Base-by-base conservation (phyloP, 1,139 yeast species). In the Kodamaea fungicola region DNA sequence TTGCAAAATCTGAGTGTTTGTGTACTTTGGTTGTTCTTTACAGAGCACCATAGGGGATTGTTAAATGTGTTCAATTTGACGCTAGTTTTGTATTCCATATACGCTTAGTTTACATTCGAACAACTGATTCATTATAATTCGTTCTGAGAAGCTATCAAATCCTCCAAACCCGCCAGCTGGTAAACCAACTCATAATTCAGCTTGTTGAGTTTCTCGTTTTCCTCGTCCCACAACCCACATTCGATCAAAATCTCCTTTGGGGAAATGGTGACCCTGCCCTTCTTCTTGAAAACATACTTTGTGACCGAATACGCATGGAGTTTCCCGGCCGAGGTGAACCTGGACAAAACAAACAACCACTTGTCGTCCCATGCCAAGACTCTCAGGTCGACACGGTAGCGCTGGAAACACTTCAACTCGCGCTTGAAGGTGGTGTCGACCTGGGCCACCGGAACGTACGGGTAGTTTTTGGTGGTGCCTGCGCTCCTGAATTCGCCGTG, bases 291-390 rank as follows among this genome's bases (percentile, higher is more conserved):
- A 2, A 89, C 95, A 49, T 88, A 84, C 59, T 84, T 87, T 7
- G 95, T 83, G 28, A 89, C 56, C 1, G 84, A 80, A 26, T 80
- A 63, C 1, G 90, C 83, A 39, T 80, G 73, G 13, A 78, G 51
- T 34, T 67, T 66, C 6, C 64, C 71, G 28, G 61, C 61, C 33
- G 70, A 63, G 34, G 72, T 72, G 50, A 87, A 85, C 49, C 78
- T 73, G 24, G 86, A 77, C 33, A 85, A 50, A 10, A 86, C 76
- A 55, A 79, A 88, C 10, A 90, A 52, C 96, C 96, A 88, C 59
- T 89, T 89, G 27, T 74, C 67, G 59, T 87, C 94, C 96, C 96
- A 89, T 7, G 95, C 86, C 9, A 85, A 60, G 22, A 90, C 70
- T 37, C 79, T 67, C 2, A 84, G 74, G 31, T 67, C 66, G 23